Conservation (phyloP, 495 filamentous ascomycete species). For the Penicillium cataractarum region DNA sequence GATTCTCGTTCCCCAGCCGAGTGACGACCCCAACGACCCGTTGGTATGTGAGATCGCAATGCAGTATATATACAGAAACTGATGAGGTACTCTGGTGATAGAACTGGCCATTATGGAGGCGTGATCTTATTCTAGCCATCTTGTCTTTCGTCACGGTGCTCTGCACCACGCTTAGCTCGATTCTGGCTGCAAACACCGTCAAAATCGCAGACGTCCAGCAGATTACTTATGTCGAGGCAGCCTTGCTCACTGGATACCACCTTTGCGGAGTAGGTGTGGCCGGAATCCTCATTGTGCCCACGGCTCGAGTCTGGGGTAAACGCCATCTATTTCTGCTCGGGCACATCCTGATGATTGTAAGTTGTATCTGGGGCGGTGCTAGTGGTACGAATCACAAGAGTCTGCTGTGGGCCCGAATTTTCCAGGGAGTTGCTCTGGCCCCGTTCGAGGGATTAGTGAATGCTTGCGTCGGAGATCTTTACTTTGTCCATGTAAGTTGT, state of each 20-base stretch:
- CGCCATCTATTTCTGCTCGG: conserved; percentile 85
- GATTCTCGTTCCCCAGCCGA: conserved; percentile 79
- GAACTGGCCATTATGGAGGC: conserved; percentile 91
- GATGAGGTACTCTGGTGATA: conserved; percentile 29
- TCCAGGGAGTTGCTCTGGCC: conserved; percentile 75
- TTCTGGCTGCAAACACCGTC: conserved; percentile 86
- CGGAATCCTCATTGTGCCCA: conserved; percentile 81
- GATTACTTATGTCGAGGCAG: conserved; percentile 67
- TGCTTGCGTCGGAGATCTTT: conserved; percentile 75
- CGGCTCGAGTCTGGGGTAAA: conserved; percentile 90
- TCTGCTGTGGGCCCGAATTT: conserved; percentile 73
- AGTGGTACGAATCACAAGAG: conserved; percentile 65
- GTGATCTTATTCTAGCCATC: conserved; percentile 76
- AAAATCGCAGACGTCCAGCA: conserved; percentile 64
- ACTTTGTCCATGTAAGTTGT: conserved; percentile 70
- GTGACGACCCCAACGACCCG: conserved; percentile 80
- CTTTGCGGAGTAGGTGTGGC: conserved; percentile 81
- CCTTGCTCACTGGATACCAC: conserved; percentile 85
- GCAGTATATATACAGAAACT: conserved; percentile 6
- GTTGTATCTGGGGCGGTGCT: conserved; percentile 78
- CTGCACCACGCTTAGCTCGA: conserved; percentile 76
- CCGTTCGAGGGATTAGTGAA: conserved; percentile 80
- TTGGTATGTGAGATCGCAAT: conserved; percentile 47
- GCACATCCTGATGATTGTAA: conserved; percentile 69
- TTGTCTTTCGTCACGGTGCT: conserved; percentile 81